Base-by-base conservation (phyloP, 208 protist species). In the Kentomonas sorsogonicus region DNA sequence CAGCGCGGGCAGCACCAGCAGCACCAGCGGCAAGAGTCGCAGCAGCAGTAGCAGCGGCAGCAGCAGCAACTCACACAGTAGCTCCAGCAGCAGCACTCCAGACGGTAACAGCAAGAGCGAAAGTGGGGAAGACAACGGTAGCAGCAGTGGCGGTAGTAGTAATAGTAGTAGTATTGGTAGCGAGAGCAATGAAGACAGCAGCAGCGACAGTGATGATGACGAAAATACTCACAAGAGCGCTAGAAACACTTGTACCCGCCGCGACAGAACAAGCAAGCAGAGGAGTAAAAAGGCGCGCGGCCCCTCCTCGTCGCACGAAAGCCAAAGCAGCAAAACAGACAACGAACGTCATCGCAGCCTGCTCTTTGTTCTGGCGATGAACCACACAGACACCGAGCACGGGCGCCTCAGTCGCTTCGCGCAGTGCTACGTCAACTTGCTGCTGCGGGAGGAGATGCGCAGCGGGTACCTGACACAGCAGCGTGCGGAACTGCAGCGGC, bases 381-480 rank as follows among this genome's bases (percentile, higher is more conserved):
- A 56, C 57, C 74, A 66, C 16, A 72, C 78, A 1, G 86, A 93
- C 60, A 68, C 68, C 3, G 78, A 86, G 39, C 59, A 79, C 43
- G 68, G 74, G 23, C 52, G 69, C 26, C 78, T 93, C 34, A 53
- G 75, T 7, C 78, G 77, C 45, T 90, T 93, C 52, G 63, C 87
- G n/a, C 86, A 93, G 64, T 72, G 76, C 40, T 87, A 86, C 56
- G 72, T 89, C 52, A 90, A 93, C 47, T 61, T 86, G n/a, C 56
- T 87, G 16, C 72, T 77, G n/a, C 79, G 86, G 5, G 86, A 93
- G 63, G 83, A 93, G 53, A 39, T 74, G 31, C 73, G 80, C 5
- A 59, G 54, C 18, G 48, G 48, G 5, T 91, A 93, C 62, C 72
- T 89, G 16, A 69, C 80, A 9, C 22, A 48, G 16, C 79, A 90